A percentile compares a stretch with the other conserved stretches of the same genome.
Conservation (phyloP, 768 basidiomycete species). For the Xerocomellus intermedius region DNA sequence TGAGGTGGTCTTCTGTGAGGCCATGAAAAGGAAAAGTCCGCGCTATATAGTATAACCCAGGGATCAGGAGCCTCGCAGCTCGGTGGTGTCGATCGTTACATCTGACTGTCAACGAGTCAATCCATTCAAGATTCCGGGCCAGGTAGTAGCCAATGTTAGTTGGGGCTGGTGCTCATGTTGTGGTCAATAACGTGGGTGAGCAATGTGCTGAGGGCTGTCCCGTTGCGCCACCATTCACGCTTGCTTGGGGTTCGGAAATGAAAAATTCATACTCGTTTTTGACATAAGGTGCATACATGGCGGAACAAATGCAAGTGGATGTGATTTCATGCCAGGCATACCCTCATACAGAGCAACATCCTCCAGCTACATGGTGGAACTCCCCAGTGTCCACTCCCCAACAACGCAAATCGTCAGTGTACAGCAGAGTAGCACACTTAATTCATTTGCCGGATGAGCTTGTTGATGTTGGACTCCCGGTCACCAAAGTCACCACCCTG, state of each 20-base stretch:
- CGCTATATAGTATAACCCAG: not conserved
- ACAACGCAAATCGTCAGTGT: slow-evolving; percentile 1
- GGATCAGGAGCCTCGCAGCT: not conserved
- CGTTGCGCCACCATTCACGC: not conserved
- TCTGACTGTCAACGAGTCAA: not conserved
- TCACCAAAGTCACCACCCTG: slow-evolving; percentile 98
- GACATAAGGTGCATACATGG: slow-evolving; percentile 30
- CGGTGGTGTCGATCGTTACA: not conserved
- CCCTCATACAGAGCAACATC: slow-evolving; percentile 23
- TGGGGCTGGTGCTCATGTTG: not conserved
- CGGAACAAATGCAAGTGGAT: slow-evolving; percentile 15
- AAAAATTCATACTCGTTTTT: slow-evolving; percentile 26
- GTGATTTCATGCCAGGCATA: slow-evolving; percentile 34
- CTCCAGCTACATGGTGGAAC: slow-evolving; percentile 8
- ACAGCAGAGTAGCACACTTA: slow-evolving; percentile 32
- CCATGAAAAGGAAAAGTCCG: slow-evolving; percentile 6
- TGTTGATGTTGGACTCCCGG: slow-evolving; percentile 96
- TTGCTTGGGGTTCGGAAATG: not conserved
- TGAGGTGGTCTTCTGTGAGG: slow-evolving; percentile 4
- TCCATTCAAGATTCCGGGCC: not conserved
- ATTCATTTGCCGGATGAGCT: slow-evolving; percentile 95
- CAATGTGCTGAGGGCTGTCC: not conserved
- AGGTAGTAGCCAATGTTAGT: not conserved
- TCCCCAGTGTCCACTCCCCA: slow-evolving; percentile 1
- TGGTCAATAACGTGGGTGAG: too few relatives aligned